Percentiles rank a stretch among this genome's conserved stretches.
Conservation (phyloP, 1,139 yeast species). For the Magnusiomyces tetraspermus region DNA sequence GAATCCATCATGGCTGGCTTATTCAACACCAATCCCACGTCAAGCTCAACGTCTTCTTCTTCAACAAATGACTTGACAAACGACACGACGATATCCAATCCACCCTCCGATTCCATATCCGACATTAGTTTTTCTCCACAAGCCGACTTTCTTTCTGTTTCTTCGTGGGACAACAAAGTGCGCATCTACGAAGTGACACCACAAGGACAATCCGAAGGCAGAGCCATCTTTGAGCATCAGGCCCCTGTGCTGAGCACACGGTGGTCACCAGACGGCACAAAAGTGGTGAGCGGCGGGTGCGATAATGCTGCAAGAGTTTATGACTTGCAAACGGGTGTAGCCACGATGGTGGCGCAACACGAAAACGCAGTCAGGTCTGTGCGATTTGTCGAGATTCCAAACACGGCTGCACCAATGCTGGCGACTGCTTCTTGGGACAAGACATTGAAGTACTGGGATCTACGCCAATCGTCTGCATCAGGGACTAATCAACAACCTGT, state of each 20-base stretch:
- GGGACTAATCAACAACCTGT: conserved; percentile 84
- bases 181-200: conserved; percentile 80
- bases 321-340: conserved; percentile 74
- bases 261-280: conserved; percentile 82
- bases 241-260: conserved; percentile 78
- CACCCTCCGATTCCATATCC: conserved; percentile 89
- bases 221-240: conserved; percentile 83
- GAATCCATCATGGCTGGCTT: neutral
- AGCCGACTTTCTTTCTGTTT: conserved; percentile 68
- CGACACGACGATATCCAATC: conserved; percentile 68
- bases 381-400: conserved; percentile 68
- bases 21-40: too few species aligned
- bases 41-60: too few species aligned
- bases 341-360: conserved; percentile 79
- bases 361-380: conserved; percentile 71
- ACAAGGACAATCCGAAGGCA: conserved; percentile 60
- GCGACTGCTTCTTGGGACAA: conserved; percentile 97
- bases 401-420: conserved; percentile 63
- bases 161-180: conserved; percentile 95
- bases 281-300: conserved; percentile 84
- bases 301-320: conserved; percentile 82
- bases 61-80: conserved; percentile 50
- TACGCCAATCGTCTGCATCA: too few species aligned
- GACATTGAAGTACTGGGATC: conserved; percentile 88
- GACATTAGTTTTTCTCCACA: conserved; percentile 88